Evolutionary conservation across 164 flowering plant species (phyloP).

Genomic region (Nelumbo lutea): DNA sequence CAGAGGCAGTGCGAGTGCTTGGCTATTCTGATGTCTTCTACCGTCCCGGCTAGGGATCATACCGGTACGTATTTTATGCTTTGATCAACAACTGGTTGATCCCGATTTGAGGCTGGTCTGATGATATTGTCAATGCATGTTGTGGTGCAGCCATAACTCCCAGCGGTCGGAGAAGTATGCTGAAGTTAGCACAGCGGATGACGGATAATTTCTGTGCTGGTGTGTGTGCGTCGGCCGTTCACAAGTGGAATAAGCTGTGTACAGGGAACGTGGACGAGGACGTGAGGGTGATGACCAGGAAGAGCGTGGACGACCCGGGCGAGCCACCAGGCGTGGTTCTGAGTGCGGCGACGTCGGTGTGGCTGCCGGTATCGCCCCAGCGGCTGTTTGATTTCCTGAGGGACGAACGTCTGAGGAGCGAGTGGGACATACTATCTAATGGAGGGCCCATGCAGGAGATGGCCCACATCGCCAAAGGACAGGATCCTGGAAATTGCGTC

Average conservation of each 20-base stretch:
- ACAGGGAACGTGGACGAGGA: constrained; percentile 71
- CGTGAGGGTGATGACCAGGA: constrained; percentile 86
- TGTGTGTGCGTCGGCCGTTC: constrained; percentile 81
- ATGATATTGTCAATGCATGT: neutral
- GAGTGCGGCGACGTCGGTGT: constrained; percentile 93
- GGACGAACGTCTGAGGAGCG: constrained; percentile 78
- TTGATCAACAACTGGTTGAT: neutral
- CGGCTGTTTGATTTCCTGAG: constrained; percentile 85
- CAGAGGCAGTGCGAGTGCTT: constrained; percentile 92
- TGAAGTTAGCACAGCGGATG: constrained; percentile 95
- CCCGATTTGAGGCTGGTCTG: neutral
- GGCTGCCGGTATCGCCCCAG: constrained; percentile 89
- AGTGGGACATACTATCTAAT: constrained; percentile 96
- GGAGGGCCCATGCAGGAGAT: constrained; percentile 99
- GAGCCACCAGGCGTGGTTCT: constrained; percentile 91
- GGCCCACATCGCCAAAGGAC: constrained; percentile 96
- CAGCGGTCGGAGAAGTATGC: constrained; percentile 80
- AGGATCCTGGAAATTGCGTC: constrained; percentile 92
- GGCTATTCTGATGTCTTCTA: constrained; percentile 85
- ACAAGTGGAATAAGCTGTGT: constrained; percentile 86
- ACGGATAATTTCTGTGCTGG: constrained; percentile 93
- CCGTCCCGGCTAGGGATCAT: constrained; percentile 49
- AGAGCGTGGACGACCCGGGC: constrained; percentile 92
- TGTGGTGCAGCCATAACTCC: constrained; percentile 57
- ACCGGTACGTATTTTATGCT: constrained; percentile 30